Conservation (phyloP, 345 rosid genomes). For the Pugionium dolabratum region DNA sequence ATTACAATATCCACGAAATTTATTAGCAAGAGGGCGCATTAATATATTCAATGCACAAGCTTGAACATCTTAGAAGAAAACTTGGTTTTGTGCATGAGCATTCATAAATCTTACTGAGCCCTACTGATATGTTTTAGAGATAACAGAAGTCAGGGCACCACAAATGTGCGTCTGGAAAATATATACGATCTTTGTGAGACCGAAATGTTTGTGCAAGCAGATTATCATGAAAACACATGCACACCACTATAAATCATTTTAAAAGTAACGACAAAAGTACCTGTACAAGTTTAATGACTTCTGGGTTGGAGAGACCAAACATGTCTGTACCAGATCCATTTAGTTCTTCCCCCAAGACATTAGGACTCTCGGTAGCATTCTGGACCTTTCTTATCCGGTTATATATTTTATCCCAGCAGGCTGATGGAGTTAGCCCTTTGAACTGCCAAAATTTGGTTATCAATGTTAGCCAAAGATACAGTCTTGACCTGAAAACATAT, state of each 20-base stretch:
- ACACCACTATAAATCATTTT: constrained; percentile 6
- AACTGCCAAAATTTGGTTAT: constrained; percentile 48
- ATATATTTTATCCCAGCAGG: constrained; percentile 90
- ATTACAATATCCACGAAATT: background rate
- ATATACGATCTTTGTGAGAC: constrained; percentile 4
- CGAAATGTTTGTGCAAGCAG: constrained; percentile 3
- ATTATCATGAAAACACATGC: constrained; percentile 13
- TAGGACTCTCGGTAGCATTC: constrained; percentile 43
- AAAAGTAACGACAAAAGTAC: constrained; percentile 43
- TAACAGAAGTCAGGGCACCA: constrained; percentile 7
- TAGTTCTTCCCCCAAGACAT: constrained; percentile 43
- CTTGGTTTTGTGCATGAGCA: background rate
- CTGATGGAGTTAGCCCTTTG: constrained; percentile 78
- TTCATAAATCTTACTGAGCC: background rate
- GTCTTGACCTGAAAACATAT: constrained; percentile 3
- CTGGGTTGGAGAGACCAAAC: constrained; percentile 95
- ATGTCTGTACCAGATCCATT: constrained; percentile 67
- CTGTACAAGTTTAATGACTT: constrained; percentile 76
- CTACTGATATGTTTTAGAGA: constrained; percentile 11
- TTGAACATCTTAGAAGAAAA: background rate
- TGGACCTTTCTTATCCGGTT: constrained; percentile 54
- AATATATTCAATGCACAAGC: constrained; percentile 14
- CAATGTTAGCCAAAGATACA: constrained; percentile 19
- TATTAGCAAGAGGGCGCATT: background rate
- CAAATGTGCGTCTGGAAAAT: background rate